Base-by-base conservation (phyloP, 352 stramenopile species). In the Phytophthora lateralis region DNA sequence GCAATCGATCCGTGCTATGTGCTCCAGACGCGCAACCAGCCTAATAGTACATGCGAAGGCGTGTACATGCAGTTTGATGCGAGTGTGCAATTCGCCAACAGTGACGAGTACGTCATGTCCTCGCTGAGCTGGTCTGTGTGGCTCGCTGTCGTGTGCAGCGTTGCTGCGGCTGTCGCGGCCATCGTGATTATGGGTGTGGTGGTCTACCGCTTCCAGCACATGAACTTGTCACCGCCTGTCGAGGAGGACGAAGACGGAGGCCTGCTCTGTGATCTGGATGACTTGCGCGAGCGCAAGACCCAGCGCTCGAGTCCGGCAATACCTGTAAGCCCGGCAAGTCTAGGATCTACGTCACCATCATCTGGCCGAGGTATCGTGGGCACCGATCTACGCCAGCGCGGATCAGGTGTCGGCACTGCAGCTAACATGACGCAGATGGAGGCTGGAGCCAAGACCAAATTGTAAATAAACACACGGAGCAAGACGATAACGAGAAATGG, bases 21-120 rank as follows among this genome's bases (percentile, higher is more conserved):
- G 24, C 60, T 91, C 15, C 84, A 93, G 57, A 92, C 86, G 4
- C 82, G 82, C 0, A 93, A 90, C 65, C 71, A 91, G 8, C 69
- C 73, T 3, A 80, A 84, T 27, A 61, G 60, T 24, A 79, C 67
- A 3, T 93, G 84, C 60, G 71, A 90, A 37, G 80, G 80, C 17
- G 66, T 90, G 48, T 93, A 91, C 55, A 39, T 91, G 42, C 68
- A 91, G 47, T 82, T 78, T 17, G 82, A 93, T 43, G 82, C 73
- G 2, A 76, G 73, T 18, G 67, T 88, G 39, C 71, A 86, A 47
- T 77, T 86, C 17, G 72, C 62, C 5, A 76, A 85, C 41, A 83
- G 66, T 37, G 73, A 87, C 48, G 60, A 81, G 41, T 91, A 89
- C 62, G 60, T 84, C 12, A 69, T 91, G 24, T 89, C 73, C 9